These are phyloP conservation scores for Colletotrichum sp. DNA, from an alignment of 2,329 filamentous ascomycete genomes.

Conservation along the genomic window DNA sequence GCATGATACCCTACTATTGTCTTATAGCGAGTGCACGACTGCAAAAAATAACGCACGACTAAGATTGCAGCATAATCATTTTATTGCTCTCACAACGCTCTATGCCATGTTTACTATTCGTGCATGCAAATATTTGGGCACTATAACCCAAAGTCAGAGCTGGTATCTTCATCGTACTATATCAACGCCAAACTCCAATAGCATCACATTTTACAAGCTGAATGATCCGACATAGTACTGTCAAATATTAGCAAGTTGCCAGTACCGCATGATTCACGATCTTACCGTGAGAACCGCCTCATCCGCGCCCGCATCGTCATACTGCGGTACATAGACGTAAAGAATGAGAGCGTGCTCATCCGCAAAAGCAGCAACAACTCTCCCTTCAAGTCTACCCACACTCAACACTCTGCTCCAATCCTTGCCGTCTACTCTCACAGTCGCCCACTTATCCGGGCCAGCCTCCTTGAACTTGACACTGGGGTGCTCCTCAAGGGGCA, in stretches of 20 bases:
- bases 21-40: not conserved
- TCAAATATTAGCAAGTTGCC: not conserved
- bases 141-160: not conserved
- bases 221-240: constrained; percentile 45
- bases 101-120: not conserved
- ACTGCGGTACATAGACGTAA: constrained; percentile 79
- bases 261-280: constrained; percentile 1
- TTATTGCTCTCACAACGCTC: not conserved
- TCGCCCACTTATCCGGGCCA: constrained; percentile 85
- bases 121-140: not conserved
- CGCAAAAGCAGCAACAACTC: constrained; percentile 91
- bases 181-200: not conserved
- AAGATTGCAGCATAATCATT: not conserved
- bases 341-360: constrained; percentile 81
- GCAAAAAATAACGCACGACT: not conserved
- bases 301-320: constrained; percentile 68
- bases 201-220: constrained; percentile 29
- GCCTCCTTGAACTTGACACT: constrained; percentile 78
- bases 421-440: constrained; percentile 86
- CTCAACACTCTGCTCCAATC: constrained; percentile 96
- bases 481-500: constrained; percentile 78
- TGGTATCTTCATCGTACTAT: not conserved
- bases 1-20: not conserved
- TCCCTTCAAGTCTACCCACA: constrained; percentile 85
- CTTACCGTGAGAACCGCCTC: constrained; percentile 79